phyloP scores from a whole-genome alignment of 768 basidiomycete genomes.

The Lactifluus hygrophoroides region DNA sequence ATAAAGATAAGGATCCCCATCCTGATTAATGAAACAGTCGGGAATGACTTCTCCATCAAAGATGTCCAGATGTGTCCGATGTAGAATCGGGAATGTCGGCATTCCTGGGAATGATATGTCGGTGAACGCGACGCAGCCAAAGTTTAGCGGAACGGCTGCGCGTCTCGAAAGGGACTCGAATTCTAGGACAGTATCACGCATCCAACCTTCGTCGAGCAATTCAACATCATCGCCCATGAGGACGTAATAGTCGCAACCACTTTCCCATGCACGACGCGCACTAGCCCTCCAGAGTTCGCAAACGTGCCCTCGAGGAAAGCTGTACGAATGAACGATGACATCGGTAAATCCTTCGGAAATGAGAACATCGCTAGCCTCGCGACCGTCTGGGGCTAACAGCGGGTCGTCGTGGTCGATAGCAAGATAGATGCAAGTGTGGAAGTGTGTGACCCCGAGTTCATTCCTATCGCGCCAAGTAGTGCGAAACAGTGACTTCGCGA shows the following conservation, averaged over 20 bases:
- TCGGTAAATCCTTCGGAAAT: slow-evolving; percentile 31
- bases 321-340: slow-evolving; percentile 31
- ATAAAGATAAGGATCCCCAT: slow-evolving; percentile 49
- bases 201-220: slow-evolving; percentile 46
- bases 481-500: slow-evolving; percentile 35
- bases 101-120: slow-evolving; percentile 49
- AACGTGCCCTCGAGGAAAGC: slow-evolving; percentile 38
- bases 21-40: slow-evolving; percentile 47
- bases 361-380: slow-evolving; percentile 33
- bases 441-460: slow-evolving; percentile 27
- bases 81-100: slow-evolving; percentile 53
- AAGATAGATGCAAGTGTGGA: slow-evolving; percentile 39
- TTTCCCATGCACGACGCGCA: slow-evolving; percentile 40
- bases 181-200: slow-evolving; percentile 32
- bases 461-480: slow-evolving; percentile 41
- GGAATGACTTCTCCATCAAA: slow-evolving; percentile 45
- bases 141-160: slow-evolving; percentile 33
- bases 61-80: slow-evolving; percentile 47
- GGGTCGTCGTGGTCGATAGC: slow-evolving; percentile 44
- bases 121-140: slow-evolving; percentile 52
- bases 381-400: slow-evolving; percentile 11
- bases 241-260: slow-evolving; percentile 41
- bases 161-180: slow-evolving; percentile 31
- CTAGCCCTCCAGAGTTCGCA: slow-evolving; percentile 48
- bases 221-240: slow-evolving; percentile 49